Percentiles rank a stretch among this genome's conserved stretches.
phyloP scores from a whole-genome alignment of 2,329 filamentous ascomycete genomes.

The Exophiala viscosa region DNA sequence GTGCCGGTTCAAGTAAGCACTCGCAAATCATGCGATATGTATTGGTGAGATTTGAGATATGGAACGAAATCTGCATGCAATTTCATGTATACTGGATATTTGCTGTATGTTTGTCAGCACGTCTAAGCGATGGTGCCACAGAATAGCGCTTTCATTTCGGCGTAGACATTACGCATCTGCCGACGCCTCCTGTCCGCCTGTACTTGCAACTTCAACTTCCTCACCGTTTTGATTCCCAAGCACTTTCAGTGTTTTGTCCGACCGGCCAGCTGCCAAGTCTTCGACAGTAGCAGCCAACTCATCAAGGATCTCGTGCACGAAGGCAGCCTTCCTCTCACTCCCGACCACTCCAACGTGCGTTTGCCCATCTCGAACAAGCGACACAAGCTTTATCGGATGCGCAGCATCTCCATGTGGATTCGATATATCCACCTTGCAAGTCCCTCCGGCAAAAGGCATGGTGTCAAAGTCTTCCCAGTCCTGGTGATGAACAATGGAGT shows the following conservation, averaged over 20 bases:
- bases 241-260: neutral
- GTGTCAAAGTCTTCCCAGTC: slow-evolving; percentile 59
- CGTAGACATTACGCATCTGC: neutral
- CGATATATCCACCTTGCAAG: slow-evolving; percentile 54
- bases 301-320: slow-evolving; percentile 51
- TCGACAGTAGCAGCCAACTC: slow-evolving; percentile 46
- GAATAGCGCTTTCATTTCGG: too few species aligned
- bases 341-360: slow-evolving; percentile 59
- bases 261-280: slow-evolving; percentile 33
- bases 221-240: neutral
- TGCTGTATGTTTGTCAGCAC: too few species aligned
- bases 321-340: slow-evolving; percentile 52
- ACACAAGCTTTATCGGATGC: slow-evolving; percentile 59
- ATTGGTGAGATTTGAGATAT: too few species aligned
- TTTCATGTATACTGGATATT: too few species aligned
- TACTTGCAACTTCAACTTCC: neutral
- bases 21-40: too few species aligned
- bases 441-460: slow-evolving; percentile 36
- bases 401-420: slow-evolving; percentile 58
- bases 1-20: neutral
- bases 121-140: too few species aligned
- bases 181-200: neutral
- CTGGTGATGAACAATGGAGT: slow-evolving; percentile 55
- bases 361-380: slow-evolving; percentile 52
- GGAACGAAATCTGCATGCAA: too few species aligned